Percentiles rank a stretch among this genome's conserved stretches.
These are phyloP conservation scores for Pilobolus umbonatus DNA, from an alignment of 192 early-diverging fungal species.

Conservation along the genomic window DNA sequence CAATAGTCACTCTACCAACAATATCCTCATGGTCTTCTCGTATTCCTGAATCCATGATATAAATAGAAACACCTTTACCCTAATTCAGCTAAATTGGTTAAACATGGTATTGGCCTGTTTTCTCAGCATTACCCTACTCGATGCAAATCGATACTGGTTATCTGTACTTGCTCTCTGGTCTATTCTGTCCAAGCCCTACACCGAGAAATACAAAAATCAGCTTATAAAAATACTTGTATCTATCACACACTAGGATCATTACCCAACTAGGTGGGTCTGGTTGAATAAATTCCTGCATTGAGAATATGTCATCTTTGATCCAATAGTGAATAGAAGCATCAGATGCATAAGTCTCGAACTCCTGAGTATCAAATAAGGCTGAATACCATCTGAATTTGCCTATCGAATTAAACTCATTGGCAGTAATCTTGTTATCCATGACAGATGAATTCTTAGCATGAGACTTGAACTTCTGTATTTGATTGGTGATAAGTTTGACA, in stretches of 20 bases:
- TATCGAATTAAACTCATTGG: slow-evolving; percentile 15
- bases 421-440: background rate
- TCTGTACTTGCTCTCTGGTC: slow-evolving; percentile 30
- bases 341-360: slow-evolving; percentile 9
- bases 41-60: slow-evolving; percentile 85
- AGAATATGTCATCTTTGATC: slow-evolving; percentile 25
- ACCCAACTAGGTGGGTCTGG: slow-evolving; percentile 27
- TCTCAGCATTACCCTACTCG: slow-evolving; percentile 11
- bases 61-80: slow-evolving; percentile 83
- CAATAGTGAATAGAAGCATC: slow-evolving; percentile 23
- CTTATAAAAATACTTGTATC: background rate
- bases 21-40: slow-evolving; percentile 43
- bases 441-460: background rate
- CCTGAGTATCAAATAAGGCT: slow-evolving; percentile 18
- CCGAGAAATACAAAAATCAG: background rate
- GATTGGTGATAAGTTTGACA: slow-evolving; percentile 5
- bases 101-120: background rate
- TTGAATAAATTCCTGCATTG: slow-evolving; percentile 31
- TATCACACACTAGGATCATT: slow-evolving; percentile 14
- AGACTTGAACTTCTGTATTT: slow-evolving; percentile 17
- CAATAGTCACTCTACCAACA: slow-evolving; percentile 42
- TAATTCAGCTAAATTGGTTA: background rate
- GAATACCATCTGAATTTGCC: slow-evolving; percentile 34
- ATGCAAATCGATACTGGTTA: slow-evolving; percentile 22
- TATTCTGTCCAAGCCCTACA: slow-evolving; percentile 30